These are phyloP conservation scores for Trametes punicea DNA, from an alignment of 768 basidiomycete genomes.

Conservation along the genomic window DNA sequence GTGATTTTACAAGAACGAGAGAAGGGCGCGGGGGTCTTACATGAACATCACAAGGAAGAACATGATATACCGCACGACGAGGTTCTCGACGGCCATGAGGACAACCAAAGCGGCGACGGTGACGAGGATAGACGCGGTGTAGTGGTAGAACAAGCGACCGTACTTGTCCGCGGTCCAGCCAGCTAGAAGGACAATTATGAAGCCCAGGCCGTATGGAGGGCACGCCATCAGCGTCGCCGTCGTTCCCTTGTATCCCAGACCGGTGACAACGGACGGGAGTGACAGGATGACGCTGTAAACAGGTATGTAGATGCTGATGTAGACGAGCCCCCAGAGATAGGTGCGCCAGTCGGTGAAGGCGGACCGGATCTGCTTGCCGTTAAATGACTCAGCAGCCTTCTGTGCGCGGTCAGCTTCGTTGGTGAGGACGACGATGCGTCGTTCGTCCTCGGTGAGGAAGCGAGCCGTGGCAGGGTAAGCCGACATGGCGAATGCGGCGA, in stretches of 20 bases:
- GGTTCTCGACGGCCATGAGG: constrained; percentile 29
- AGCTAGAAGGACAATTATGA: constrained; percentile 24
- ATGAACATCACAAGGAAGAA: constrained; percentile 36
- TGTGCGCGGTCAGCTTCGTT: constrained; percentile 36
- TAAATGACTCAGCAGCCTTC: constrained; percentile 32
- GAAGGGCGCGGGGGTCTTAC: constrained; percentile 19
- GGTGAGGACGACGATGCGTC: constrained; percentile 37
- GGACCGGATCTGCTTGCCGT: constrained; percentile 33
- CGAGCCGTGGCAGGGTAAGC: constrained; percentile 46
- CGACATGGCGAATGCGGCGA: constrained; percentile 36
- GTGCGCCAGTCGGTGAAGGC: constrained; percentile 39
- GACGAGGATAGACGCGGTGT: constrained; percentile 21
- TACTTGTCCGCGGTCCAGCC: constrained; percentile 27
- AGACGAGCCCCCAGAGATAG: constrained; percentile 39
- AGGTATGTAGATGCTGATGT: constrained; percentile 44
- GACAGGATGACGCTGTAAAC: constrained; percentile 51
- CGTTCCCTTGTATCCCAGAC: constrained; percentile 54
- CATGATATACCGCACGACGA: constrained; percentile 31
- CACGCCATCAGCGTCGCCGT: constrained; percentile 64
- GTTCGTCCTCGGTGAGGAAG: constrained; percentile 44
- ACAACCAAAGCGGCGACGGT: constrained; percentile 30
- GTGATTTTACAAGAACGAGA: background rate
- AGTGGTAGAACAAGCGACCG: constrained; percentile 28
- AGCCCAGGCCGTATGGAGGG: constrained; percentile 39
- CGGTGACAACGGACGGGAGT: constrained; percentile 65